Evolutionary conservation across 2,329 filamentous ascomycete genomes (phyloP).

Genomic region (Pseudocercospora pini-densiflorae): DNA sequence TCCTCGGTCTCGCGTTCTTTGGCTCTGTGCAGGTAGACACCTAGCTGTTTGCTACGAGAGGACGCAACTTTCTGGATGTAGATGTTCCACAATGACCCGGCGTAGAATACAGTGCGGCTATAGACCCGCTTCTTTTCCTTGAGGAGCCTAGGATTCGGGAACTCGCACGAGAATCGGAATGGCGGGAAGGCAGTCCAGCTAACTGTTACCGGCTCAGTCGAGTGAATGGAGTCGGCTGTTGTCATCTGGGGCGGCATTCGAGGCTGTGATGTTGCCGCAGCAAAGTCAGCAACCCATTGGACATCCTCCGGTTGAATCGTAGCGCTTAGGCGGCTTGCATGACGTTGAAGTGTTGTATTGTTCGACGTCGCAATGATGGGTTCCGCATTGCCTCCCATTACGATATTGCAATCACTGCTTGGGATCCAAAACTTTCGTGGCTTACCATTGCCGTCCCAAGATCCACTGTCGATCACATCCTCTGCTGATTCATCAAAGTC

Average conservation of each 20-base stretch:
- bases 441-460: conserved; percentile 59
- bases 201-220: conserved; percentile 35
- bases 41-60: conserved; percentile 60
- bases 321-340: conserved; percentile 54
- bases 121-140: conserved; percentile 65
- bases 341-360: conserved; percentile 47
- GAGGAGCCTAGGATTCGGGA: conserved; percentile 59
- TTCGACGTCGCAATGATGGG: conserved; percentile 54
- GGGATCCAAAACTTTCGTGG: conserved; percentile 64
- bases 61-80: conserved; percentile 64
- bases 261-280: conserved; percentile 48
- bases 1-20: conserved; percentile 60
- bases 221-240: conserved; percentile 10
- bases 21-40: conserved; percentile 63
- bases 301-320: conserved; percentile 59
- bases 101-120: conserved; percentile 63
- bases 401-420: conserved; percentile 57
- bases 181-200: conserved; percentile 61
- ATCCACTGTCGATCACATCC: conserved; percentile 49
- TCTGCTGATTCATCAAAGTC: conserved; percentile 4
- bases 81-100: conserved; percentile 64
- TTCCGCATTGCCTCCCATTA: conserved; percentile 59
- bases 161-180: conserved; percentile 63
- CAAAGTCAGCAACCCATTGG: conserved; percentile 61
- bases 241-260: conserved; percentile 27